Conservation (phyloP, 164 flowering plant species). For the Pachysandra terminalis region DNA sequence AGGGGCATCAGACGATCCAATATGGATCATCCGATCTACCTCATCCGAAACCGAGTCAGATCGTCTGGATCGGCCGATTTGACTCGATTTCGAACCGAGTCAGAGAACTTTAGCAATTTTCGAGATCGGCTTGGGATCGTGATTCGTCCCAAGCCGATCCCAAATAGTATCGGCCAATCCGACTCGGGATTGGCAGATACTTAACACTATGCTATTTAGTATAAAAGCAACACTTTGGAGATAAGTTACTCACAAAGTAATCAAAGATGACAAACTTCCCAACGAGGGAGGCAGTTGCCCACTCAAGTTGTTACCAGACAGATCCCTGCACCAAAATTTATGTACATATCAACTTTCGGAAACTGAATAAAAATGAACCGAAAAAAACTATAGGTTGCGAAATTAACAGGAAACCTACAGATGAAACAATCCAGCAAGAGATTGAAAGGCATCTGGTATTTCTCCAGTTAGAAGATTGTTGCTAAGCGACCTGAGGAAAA, state of each 20-base stretch:
- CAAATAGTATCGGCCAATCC: no score
- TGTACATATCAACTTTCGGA: background rate
- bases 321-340: slow-evolving; percentile 52
- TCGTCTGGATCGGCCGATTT: no score
- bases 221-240: background rate
- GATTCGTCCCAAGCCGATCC: no score
- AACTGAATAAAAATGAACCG: background rate
- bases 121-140: no score
- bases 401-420: slow-evolving; percentile 40
- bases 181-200: no score
- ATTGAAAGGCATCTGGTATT: slow-evolving; percentile 66
- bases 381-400: slow-evolving; percentile 1
- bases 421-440: slow-evolving; percentile 50
- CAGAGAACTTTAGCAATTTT: no score
- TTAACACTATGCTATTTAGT: background rate
- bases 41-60: no score
- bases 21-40: no score
- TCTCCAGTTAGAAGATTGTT: slow-evolving; percentile 60
- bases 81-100: no score
- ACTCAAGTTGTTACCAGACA: slow-evolving; percentile 19
- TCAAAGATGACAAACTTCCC: background rate
- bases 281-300: background rate
- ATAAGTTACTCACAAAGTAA: slow-evolving; percentile 58
- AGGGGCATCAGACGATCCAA: no score
- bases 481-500: slow-evolving; percentile 63